phyloP scores from a whole-genome alignment of 2,329 filamentous ascomycete species.

The Neopestalotiopsis sp. region DNA sequence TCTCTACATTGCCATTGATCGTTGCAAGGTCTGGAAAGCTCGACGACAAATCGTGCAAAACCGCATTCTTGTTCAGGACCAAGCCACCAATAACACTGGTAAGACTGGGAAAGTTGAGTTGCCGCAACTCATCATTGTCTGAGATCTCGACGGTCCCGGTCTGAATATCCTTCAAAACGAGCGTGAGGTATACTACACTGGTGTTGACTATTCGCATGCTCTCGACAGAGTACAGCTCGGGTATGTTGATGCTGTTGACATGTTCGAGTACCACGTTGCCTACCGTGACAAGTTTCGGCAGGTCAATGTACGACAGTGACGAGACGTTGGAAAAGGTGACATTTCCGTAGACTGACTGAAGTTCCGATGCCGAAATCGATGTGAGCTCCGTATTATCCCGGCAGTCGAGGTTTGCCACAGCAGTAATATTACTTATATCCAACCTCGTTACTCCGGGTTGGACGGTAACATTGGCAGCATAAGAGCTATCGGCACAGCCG shows the following conservation, averaged over 20 bases:
- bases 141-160: not conserved
- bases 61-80: not conserved
- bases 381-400: not conserved
- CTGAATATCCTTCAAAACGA: not conserved
- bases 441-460: not conserved
- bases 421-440: not conserved
- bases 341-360: not conserved
- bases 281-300: not conserved
- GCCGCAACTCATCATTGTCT: not conserved
- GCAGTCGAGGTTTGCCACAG: not conserved
- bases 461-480: not conserved
- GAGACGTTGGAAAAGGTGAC: not conserved
- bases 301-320: not conserved
- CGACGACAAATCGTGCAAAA: not conserved
- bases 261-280: not conserved
- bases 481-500: not conserved
- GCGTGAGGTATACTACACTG: not conserved
- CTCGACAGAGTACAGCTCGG: conserved; percentile 1
- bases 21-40: not conserved
- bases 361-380: not conserved
- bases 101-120: not conserved
- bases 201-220: not conserved
- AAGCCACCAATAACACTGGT: not conserved
- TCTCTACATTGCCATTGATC: not conserved
- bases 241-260: conserved; percentile 7